phyloP scores from a whole-genome alignment of 2,329 filamentous ascomycete genomes.

The Grosmannia huntii region DNA sequence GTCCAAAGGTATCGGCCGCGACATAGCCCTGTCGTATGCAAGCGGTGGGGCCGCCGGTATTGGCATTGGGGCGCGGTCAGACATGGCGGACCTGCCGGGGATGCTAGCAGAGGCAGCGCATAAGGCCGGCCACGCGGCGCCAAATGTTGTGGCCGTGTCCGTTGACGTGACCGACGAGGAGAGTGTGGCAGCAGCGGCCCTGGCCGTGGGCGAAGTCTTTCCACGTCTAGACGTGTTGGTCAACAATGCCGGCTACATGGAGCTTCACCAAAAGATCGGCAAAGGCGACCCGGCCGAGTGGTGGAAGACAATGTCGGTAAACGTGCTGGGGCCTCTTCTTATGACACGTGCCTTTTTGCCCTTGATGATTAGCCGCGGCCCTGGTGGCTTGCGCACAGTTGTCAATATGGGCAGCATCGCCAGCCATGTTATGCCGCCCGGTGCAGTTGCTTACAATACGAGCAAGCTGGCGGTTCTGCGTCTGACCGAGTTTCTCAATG shows the following conservation, averaged over 20 bases:
- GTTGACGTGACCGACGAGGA: conserved; percentile 23
- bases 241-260: conserved; percentile 28
- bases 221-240: conserved; percentile 26
- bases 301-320: conserved; percentile 35
- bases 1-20: conserved; percentile 15
- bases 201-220: conserved; percentile 17
- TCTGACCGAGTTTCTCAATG: conserved; percentile 28
- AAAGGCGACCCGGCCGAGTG: conserved; percentile 29
- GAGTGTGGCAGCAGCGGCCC: conserved; percentile 21
- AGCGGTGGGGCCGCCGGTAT: conserved; percentile 34
- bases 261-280: conserved; percentile 19
- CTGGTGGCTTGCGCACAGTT: conserved; percentile 22
- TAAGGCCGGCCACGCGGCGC: conserved; percentile 14
- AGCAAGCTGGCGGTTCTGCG: conserved; percentile 31
- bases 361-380: conserved; percentile 20
- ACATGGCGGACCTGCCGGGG: conserved; percentile 24
- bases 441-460: conserved; percentile 31
- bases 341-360: conserved; percentile 34
- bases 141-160: conserved; percentile 17
- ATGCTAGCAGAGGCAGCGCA: conserved; percentile 24
- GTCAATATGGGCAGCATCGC: conserved; percentile 28
- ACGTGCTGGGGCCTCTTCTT: conserved; percentile 35
- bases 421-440: conserved; percentile 18
- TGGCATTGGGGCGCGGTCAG: conserved; percentile 36
- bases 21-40: conserved; percentile 29